A percentile compares a stretch with the other conserved stretches of the same genome.
Evolutionary conservation across 768 basidiomycete species (phyloP).

Genomic region (Tylopilus intermedius): DNA sequence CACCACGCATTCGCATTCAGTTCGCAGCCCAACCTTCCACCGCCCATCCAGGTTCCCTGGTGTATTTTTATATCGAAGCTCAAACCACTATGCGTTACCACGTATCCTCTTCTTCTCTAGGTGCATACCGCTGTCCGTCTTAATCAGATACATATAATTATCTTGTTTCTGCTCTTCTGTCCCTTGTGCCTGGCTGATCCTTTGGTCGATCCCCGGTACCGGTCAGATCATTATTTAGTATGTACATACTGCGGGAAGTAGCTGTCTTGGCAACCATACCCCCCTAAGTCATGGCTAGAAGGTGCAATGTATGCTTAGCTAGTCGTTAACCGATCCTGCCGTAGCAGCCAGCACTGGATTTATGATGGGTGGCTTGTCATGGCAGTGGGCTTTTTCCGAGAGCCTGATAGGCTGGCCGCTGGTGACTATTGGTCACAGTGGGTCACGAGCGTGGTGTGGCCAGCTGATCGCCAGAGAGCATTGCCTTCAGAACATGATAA

Average conservation of each 20-base stretch:
- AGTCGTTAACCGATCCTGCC: neutral
- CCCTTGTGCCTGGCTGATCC: neutral
- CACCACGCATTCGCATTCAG: conserved; percentile 17
- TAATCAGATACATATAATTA: conserved; percentile 16
- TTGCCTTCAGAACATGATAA: neutral
- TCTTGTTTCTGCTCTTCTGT: neutral
- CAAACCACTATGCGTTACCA: conserved; percentile 13
- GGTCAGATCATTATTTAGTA: neutral
- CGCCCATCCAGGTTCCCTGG: neutral
- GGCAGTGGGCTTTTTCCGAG: neutral
- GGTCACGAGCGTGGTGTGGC: too few relatives aligned
- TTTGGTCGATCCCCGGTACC: neutral
- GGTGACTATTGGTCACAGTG: too few relatives aligned
- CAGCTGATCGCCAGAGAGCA: neutral
- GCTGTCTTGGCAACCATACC: too few relatives aligned
- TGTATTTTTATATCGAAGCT: conserved; percentile 23
- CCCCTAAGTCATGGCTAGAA: too few relatives aligned
- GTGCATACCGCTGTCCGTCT: conserved; percentile 8
- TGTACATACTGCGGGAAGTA: neutral
- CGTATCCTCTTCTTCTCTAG: conserved; percentile 6
- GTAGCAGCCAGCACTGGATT: neutral
- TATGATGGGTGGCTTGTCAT: conserved; percentile 5
- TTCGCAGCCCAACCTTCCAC: conserved; percentile 11
- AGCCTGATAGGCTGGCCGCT: neutral
- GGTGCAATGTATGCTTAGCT: neutral